A percentile compares a stretch with the other conserved stretches of the same genome.
These are phyloP conservation scores for Geotrichum restrictum DNA, from an alignment of 1,139 yeast genomes.

Conservation along the genomic window DNA sequence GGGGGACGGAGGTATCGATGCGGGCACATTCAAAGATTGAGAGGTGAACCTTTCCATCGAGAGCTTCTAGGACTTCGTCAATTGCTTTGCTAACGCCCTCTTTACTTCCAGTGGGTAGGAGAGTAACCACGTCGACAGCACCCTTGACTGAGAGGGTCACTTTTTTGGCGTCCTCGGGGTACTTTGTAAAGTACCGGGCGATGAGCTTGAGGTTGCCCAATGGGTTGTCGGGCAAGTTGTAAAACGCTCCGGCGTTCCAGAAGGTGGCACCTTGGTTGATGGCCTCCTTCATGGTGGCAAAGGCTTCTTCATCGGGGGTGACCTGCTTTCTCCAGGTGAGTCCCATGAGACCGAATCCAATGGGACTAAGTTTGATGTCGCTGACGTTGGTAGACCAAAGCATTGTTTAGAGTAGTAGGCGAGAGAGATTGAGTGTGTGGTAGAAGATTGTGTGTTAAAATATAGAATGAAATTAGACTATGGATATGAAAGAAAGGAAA, in stretches of 20 bases:
- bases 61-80: slow-evolving; percentile 45
- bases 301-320: slow-evolving; percentile 45
- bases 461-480: too few relatives aligned
- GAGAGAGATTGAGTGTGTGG: too few relatives aligned
- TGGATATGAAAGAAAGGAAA: too few relatives aligned
- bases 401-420: too few relatives aligned
- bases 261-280: slow-evolving; percentile 51
- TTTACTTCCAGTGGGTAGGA: slow-evolving; percentile 49
- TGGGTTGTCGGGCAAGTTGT: slow-evolving; percentile 51
- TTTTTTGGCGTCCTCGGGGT: slow-evolving; percentile 52
- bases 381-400: too few relatives aligned
- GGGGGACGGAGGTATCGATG: slow-evolving; percentile 48
- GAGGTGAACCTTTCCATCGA: slow-evolving; percentile 39
- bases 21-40: slow-evolving; percentile 70
- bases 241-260: slow-evolving; percentile 75
- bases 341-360: slow-evolving; percentile 65
- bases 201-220: slow-evolving; percentile 52
- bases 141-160: slow-evolving; percentile 69
- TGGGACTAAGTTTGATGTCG: slow-evolving; percentile 20
- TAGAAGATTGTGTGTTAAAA: too few relatives aligned
- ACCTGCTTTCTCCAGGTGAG: slow-evolving; percentile 54
- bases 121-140: slow-evolving; percentile 41
- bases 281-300: slow-evolving; percentile 48
- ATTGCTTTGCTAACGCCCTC: slow-evolving; percentile 51
- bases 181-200: slow-evolving; percentile 52